These are phyloP conservation scores for Verticillium nonalfalfae DNA, from an alignment of 2,329 filamentous ascomycete genomes.

Conservation along the genomic window DNA sequence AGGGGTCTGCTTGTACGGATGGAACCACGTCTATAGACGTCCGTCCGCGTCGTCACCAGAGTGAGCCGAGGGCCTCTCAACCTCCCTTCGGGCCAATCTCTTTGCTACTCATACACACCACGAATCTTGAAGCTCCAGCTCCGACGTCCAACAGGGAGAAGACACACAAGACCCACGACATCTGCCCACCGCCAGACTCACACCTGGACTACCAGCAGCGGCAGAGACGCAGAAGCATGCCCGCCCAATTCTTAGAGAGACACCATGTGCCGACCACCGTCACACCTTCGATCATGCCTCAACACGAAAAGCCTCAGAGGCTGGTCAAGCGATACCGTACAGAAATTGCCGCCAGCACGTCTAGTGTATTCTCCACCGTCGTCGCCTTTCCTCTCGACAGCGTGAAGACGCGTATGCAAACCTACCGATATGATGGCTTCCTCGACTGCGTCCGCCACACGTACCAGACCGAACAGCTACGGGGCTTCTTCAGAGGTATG, in stretches of 20 bases:
- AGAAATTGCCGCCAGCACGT: slow-evolving; percentile 71
- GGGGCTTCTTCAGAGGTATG: slow-evolving; percentile 76
- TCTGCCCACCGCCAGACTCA: background rate
- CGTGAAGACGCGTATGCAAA: slow-evolving; percentile 86
- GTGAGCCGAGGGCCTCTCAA: slow-evolving; percentile 40
- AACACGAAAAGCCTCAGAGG: slow-evolving; percentile 18
- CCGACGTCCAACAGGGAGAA: background rate
- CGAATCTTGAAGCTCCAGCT: background rate
- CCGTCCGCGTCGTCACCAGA: slow-evolving; percentile 47
- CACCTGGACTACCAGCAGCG: background rate
- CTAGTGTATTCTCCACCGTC: slow-evolving; percentile 72
- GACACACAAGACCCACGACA: background rate
- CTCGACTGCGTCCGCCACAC: slow-evolving; percentile 69
- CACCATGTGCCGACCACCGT: slow-evolving; percentile 35
- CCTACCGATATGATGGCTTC: slow-evolving; percentile 72
- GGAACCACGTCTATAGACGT: slow-evolving; percentile 7
- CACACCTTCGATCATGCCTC: slow-evolving; percentile 37
- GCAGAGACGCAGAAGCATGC: slow-evolving; percentile 19
- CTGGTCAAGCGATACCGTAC: slow-evolving; percentile 74
- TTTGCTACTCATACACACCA: slow-evolving; percentile 18
- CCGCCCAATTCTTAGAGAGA: slow-evolving; percentile 29
- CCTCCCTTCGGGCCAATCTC: slow-evolving; percentile 44
- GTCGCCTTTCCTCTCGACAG: slow-evolving; percentile 83
- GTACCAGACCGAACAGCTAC: slow-evolving; percentile 65
- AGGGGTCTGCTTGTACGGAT: slow-evolving; percentile 6